Evolutionary conservation across 805 yeast species (phyloP).

Genomic region (Candida odintsovae): DNA sequence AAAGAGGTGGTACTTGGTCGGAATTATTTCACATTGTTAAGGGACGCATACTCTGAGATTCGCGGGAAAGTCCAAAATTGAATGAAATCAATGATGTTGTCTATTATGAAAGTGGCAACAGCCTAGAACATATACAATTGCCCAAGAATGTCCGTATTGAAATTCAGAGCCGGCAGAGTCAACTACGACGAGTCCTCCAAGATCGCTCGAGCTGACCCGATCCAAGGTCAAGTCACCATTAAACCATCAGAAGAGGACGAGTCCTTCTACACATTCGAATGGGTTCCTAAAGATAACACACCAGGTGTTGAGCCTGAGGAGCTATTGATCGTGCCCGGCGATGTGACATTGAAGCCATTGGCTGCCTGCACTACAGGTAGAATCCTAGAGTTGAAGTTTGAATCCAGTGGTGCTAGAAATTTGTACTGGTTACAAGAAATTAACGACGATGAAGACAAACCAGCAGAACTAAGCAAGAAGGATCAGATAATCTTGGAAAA

Average conservation of each 20-base stretch:
- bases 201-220: constrained; percentile 62
- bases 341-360: constrained; percentile 70
- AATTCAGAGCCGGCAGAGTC: constrained; percentile 78
- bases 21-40: too few species aligned
- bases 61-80: not conserved
- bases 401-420: constrained; percentile 52
- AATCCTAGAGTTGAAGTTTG: constrained; percentile 62
- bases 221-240: constrained; percentile 61
- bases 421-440: constrained; percentile 72
- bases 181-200: constrained; percentile 54
- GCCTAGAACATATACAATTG: not conserved
- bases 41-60: too few species aligned
- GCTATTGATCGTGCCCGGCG: constrained; percentile 76
- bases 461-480: constrained; percentile 47
- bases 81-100: not conserved
- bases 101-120: not conserved
- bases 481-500: constrained; percentile 46
- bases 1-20: too few species aligned
- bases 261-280: constrained; percentile 60
- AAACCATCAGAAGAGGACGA: constrained; percentile 64
- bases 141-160: constrained; percentile 19
- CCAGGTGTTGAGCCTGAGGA: constrained; percentile 48
- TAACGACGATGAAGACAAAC: constrained; percentile 57
- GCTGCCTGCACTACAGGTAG: constrained; percentile 70
- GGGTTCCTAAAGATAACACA: constrained; percentile 60